phyloP scores from a whole-genome alignment of 2,329 filamentous ascomycete genomes.

The Fusarium neocosmosporiellum region DNA sequence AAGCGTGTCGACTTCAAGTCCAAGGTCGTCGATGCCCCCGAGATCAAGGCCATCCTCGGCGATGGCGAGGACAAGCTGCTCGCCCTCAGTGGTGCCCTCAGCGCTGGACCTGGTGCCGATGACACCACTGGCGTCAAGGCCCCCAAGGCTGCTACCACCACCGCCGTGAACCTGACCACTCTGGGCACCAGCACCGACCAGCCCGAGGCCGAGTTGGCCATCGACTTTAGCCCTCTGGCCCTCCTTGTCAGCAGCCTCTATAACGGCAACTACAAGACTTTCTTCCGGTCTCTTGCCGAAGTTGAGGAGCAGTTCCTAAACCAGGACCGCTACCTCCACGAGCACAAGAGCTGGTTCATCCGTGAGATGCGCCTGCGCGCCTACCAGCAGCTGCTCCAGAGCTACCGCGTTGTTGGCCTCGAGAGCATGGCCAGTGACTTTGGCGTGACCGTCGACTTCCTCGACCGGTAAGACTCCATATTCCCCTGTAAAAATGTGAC shows the following conservation, averaged over 20 bases:
- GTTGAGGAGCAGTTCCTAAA: constrained; percentile 96
- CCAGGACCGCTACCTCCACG: constrained; percentile 93
- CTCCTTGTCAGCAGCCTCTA: constrained; percentile 93
- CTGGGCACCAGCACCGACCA: constrained; percentile 78
- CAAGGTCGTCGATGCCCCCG: constrained; percentile 97
- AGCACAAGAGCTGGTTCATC: constrained; percentile 97
- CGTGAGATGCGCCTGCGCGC: constrained; percentile 97
- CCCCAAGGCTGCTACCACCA: constrained; percentile 60
- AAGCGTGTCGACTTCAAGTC: constrained; percentile 99
- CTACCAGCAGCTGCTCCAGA: constrained; percentile 97
- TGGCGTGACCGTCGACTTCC: constrained; percentile 94
- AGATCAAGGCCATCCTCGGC: constrained; percentile 97
- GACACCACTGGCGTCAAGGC: constrained; percentile 75
- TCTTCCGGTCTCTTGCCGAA: constrained; percentile 88
- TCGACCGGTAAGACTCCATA: constrained; percentile 79
- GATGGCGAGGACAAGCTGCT: constrained; percentile 88
- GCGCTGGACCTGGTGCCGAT: constrained; percentile 83
- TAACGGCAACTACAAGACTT: constrained; percentile 91
- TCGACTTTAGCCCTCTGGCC: constrained; percentile 91
- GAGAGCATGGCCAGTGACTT: constrained; percentile 98
- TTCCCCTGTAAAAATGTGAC: not conserved
- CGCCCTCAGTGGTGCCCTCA: constrained; percentile 82
- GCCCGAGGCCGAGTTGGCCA: constrained; percentile 80
- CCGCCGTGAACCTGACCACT: constrained; percentile 88
- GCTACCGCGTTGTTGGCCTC: constrained; percentile 95